These are phyloP conservation scores for Phaeosphaeriaceae sp. DNA, from an alignment of 2,329 filamentous ascomycete genomes.

Conservation along the genomic window DNA sequence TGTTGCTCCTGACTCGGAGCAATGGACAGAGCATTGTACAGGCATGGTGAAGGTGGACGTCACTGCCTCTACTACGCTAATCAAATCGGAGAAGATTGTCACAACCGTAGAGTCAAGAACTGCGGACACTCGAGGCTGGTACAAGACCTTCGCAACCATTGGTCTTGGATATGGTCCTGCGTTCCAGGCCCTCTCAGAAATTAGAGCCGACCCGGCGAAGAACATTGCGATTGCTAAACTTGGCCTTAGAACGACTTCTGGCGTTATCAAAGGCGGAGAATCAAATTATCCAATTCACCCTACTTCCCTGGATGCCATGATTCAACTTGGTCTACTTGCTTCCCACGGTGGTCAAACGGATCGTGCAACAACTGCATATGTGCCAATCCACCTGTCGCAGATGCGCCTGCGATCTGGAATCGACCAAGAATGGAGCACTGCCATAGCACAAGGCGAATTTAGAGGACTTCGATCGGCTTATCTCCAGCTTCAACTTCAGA, in stretches of 20 bases:
- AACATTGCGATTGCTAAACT: too few relatives aligned
- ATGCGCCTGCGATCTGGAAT: slow-evolving; percentile 17
- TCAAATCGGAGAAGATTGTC: too few relatives aligned
- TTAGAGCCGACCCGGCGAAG: too few relatives aligned
- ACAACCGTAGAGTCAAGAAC: too few relatives aligned
- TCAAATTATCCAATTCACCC: not conserved
- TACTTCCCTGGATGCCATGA: slow-evolving; percentile 20
- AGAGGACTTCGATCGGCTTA: too few relatives aligned
- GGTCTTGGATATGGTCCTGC: too few relatives aligned
- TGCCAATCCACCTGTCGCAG: slow-evolving; percentile 26
- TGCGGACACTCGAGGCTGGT: too few relatives aligned
- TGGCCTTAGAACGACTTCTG: too few relatives aligned
- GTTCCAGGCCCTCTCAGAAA: too few relatives aligned
- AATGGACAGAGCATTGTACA: not conserved
- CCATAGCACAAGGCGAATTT: not conserved
- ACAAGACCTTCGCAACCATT: too few relatives aligned
- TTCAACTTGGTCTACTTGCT: slow-evolving; percentile 28
- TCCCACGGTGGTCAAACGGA: slow-evolving; percentile 10
- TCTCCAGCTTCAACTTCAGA: too few relatives aligned
- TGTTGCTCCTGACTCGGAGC: not conserved
- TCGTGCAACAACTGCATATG: slow-evolving; percentile 10
- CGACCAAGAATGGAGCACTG: not conserved
- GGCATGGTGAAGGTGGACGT: not conserved
- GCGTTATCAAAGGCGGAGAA: too few relatives aligned
- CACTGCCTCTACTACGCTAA: not conserved